Conservation (phyloP, 2,329 filamentous ascomycete species). For the Colletotrichum liaoningense region DNA sequence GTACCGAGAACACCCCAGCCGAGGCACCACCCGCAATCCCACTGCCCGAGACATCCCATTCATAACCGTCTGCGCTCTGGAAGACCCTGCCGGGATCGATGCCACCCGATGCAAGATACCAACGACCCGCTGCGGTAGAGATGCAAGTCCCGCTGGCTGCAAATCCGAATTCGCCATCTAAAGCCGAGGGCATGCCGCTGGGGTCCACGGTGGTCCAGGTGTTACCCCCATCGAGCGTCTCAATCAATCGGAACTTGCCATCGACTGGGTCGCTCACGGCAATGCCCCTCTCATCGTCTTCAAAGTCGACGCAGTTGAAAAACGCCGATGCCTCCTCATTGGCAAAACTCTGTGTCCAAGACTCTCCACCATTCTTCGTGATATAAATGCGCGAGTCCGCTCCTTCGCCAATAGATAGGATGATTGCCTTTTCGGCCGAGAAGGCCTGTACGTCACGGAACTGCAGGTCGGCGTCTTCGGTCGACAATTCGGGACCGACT, state of each 20-base stretch:
- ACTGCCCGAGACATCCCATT: slow-evolving; percentile 42
- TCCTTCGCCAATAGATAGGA: slow-evolving; percentile 50
- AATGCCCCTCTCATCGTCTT: slow-evolving; percentile 39
- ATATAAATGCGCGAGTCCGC: slow-evolving; percentile 45
- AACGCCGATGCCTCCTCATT: slow-evolving; percentile 45
- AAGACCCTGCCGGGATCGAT: slow-evolving; percentile 44
- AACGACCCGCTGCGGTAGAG: slow-evolving; percentile 41
- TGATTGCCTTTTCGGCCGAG: slow-evolving; percentile 52
- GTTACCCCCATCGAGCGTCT: slow-evolving; percentile 44
- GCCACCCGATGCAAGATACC: slow-evolving; percentile 45
- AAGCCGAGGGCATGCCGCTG: slow-evolving; percentile 40
- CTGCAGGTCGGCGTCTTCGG: slow-evolving; percentile 41
- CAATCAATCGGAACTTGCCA: slow-evolving; percentile 45
- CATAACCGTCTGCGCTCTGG: slow-evolving; percentile 40
- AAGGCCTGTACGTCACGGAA: slow-evolving; percentile 52
- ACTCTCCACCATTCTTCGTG: slow-evolving; percentile 42
- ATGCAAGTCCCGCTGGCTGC: slow-evolving; percentile 49
- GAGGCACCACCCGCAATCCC: slow-evolving; percentile 42
- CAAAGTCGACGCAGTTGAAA: slow-evolving; percentile 48
- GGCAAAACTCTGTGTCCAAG: slow-evolving; percentile 43
- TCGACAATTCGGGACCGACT: slow-evolving; percentile 42
- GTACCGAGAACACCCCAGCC: slow-evolving; percentile 47
- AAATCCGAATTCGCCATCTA: slow-evolving; percentile 45
- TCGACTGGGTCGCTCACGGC: slow-evolving; percentile 48
- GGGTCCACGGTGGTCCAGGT: slow-evolving; percentile 43